Percentiles rank a stretch among this genome's conserved stretches.
Evolutionary conservation across 345 rosid species (phyloP).

Genomic region (Arabidopsis suecica): DNA sequence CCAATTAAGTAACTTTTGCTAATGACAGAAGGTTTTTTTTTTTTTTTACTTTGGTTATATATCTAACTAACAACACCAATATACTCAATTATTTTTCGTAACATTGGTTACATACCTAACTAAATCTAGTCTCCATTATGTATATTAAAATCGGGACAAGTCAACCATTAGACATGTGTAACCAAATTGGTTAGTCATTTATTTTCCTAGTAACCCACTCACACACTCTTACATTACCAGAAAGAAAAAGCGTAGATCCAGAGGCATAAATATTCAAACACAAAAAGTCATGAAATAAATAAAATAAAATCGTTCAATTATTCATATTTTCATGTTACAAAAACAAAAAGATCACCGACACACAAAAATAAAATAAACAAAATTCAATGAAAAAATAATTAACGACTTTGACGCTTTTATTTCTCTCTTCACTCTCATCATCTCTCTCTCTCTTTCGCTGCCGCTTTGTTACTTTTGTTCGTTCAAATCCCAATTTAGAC

Average conservation of each 20-base stretch:
- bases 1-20: background rate
- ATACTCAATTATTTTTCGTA: background rate
- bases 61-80: background rate
- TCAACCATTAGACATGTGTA: constrained; percentile 18
- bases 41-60: background rate
- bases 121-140: background rate
- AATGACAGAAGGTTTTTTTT: background rate
- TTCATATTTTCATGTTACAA: background rate
- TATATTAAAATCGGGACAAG: background rate
- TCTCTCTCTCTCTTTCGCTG: background rate
- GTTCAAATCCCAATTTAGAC: constrained; percentile 36
- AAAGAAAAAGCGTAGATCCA: constrained; percentile 18
- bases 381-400: background rate
- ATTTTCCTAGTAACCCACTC: background rate
- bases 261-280: background rate
- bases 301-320: background rate
- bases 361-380: background rate
- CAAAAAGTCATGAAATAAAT: background rate
- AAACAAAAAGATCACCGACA: background rate
- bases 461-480: constrained; percentile 29
- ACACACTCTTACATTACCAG: background rate
- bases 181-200: background rate
- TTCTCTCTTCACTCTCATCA: background rate
- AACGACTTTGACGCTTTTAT: constrained; percentile 15
- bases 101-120: background rate